phyloP scores from a whole-genome alignment of 2,329 filamentous ascomycete species.

The Emergomyces orientalis region DNA sequence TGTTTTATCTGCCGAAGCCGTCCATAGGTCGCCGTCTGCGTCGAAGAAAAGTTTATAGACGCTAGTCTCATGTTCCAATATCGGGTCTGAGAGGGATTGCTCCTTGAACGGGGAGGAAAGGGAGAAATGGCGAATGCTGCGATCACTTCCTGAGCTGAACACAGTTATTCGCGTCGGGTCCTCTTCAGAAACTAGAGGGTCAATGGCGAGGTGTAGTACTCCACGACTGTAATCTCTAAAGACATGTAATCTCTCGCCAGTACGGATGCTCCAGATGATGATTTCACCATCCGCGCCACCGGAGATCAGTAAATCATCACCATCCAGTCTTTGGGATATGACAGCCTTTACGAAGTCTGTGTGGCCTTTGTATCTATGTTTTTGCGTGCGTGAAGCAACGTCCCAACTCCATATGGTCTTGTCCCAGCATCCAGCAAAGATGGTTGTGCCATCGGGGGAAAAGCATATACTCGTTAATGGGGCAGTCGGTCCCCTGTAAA shows the following conservation, averaged over 20 bases:
- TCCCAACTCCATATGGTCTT: slow-evolving; percentile 85
- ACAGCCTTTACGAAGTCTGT: slow-evolving; percentile 86
- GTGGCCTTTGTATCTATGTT: slow-evolving; percentile 63
- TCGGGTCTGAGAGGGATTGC: slow-evolving; percentile 52
- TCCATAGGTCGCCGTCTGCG: slow-evolving; percentile 70
- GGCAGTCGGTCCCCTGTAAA: slow-evolving; percentile 65
- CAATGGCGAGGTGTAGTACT: slow-evolving; percentile 68
- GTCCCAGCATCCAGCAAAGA: slow-evolving; percentile 88
- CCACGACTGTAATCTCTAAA: slow-evolving; percentile 71
- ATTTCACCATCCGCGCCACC: slow-evolving; percentile 72
- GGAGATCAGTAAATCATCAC: slow-evolving; percentile 57
- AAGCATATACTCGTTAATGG: slow-evolving; percentile 71
- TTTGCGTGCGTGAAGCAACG: slow-evolving; percentile 45
- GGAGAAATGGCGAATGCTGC: slow-evolving; percentile 61
- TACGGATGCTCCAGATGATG: slow-evolving; percentile 69
- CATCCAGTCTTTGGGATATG: slow-evolving; percentile 51
- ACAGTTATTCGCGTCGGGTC: slow-evolving; percentile 43
- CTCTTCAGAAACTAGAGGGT: slow-evolving; percentile 50
- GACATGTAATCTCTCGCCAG: slow-evolving; percentile 60
- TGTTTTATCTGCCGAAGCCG: slow-evolving; percentile 82
- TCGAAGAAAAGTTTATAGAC: slow-evolving; percentile 76
- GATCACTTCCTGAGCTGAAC: slow-evolving; percentile 72
- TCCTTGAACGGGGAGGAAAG: slow-evolving; percentile 25
- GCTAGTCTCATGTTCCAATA: slow-evolving; percentile 80
- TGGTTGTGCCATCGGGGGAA: slow-evolving; percentile 49